Conservation (phyloP, 129 eudicot species). For the Tagetes patula region DNA sequence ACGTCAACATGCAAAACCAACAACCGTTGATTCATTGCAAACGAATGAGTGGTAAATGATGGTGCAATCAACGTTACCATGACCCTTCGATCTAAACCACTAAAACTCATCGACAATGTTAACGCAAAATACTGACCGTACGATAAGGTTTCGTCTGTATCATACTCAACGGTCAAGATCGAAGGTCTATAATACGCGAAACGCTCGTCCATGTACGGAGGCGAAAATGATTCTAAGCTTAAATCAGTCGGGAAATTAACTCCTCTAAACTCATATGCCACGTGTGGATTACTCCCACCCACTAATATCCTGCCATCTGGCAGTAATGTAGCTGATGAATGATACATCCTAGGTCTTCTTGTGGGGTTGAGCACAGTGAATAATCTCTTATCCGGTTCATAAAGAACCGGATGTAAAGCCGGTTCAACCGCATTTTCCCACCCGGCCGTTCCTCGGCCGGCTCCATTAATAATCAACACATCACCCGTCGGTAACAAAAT, state of each 20-base stretch:
- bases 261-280: constrained; percentile 43
- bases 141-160: constrained; percentile 16
- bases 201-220: constrained; percentile 60
- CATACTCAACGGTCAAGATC: constrained; percentile 42
- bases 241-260: constrained; percentile 63
- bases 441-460: constrained; percentile 72
- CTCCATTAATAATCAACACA: constrained; percentile 64
- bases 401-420: constrained; percentile 63
- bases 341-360: constrained; percentile 63
- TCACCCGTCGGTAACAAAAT: constrained; percentile 66
- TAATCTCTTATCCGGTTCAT: constrained; percentile 44
- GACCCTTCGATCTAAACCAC: constrained; percentile 31
- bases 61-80: constrained; percentile 65
- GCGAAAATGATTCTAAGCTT: constrained; percentile 58
- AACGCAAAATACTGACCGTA: constrained; percentile 63
- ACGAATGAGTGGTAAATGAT: constrained; percentile 83
- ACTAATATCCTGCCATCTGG: constrained; percentile 82
- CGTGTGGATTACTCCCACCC: constrained; percentile 79
- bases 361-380: constrained; percentile 68
- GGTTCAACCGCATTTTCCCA: constrained; percentile 78
- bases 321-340: constrained; percentile 62
- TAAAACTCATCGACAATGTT: constrained; percentile 31
- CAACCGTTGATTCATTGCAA: constrained; percentile 82
- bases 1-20: constrained; percentile 39
- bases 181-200: constrained; percentile 49